These are phyloP conservation scores for Xylariaceae sp. DNA, from an alignment of 2,329 filamentous ascomycete genomes.

Conservation along the genomic window DNA sequence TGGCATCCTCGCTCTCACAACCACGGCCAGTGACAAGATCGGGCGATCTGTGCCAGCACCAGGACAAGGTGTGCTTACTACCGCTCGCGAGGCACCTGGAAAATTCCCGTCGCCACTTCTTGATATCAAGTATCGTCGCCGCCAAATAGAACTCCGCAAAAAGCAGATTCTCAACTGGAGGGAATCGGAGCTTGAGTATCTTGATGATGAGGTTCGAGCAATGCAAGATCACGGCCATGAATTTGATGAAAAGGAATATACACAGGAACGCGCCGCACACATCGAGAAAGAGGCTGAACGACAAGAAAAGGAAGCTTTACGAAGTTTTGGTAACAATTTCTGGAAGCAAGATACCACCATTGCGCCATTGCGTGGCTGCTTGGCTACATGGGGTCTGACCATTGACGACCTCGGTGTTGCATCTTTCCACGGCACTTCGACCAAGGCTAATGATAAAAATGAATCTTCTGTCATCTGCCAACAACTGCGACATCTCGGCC, in stretches of 20 bases:
- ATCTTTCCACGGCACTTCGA: conserved; percentile 98
- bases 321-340: conserved; percentile 95
- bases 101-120: conserved; percentile 94
- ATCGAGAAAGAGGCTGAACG: conserved; percentile 84
- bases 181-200: conserved; percentile 86
- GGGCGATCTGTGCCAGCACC: conserved; percentile 95
- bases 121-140: conserved; percentile 94
- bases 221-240: conserved; percentile 76
- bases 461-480: conserved; percentile 97
- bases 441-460: conserved; percentile 99
- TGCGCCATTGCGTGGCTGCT: conserved; percentile 88
- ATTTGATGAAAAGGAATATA: conserved; percentile 80
- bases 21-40: conserved; percentile 98
- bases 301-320: conserved; percentile 89
- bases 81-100: conserved; percentile 82
- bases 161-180: conserved; percentile 96
- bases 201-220: conserved; percentile 87
- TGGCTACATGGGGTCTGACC: conserved; percentile 96
- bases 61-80: conserved; percentile 93
- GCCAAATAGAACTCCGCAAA: conserved; percentile 90
- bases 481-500: conserved; percentile 90
- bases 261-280: conserved; percentile 77
- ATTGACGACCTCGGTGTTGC: conserved; percentile 93
- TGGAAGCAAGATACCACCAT: conserved; percentile 96
- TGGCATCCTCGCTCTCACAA: conserved; percentile 86